Conservation (phyloP, 2,329 filamentous ascomycete genomes). For the Aureobasidium sp. region DNA sequence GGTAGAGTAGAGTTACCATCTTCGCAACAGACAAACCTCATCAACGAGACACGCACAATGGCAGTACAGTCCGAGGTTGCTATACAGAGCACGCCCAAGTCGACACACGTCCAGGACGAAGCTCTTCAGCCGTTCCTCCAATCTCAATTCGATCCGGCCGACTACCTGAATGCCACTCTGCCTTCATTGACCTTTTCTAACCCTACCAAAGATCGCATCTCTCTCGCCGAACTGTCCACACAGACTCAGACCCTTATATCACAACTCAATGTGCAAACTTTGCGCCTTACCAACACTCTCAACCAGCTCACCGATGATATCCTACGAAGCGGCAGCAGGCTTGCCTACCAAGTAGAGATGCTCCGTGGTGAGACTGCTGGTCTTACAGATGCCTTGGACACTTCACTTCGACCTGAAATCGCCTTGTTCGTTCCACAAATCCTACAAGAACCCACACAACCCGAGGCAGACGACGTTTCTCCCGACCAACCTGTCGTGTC, state of each 20-base stretch:
- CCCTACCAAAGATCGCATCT: constrained; percentile 30
- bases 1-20: background rate
- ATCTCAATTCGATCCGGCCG: constrained; percentile 70
- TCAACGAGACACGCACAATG: background rate
- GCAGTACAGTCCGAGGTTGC: constrained; percentile 10
- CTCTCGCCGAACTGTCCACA: constrained; percentile 67
- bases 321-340: constrained; percentile 71
- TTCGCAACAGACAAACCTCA: background rate
- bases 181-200: constrained; percentile 53
- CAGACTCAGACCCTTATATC: constrained; percentile 80
- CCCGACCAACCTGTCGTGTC: constrained; percentile 4
- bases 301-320: constrained; percentile 94
- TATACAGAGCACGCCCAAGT: constrained; percentile 27
- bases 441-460: background rate
- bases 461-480: constrained; percentile 11
- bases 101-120: constrained; percentile 60
- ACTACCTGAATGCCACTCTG: constrained; percentile 74
- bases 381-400: constrained; percentile 69
- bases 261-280: constrained; percentile 80
- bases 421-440: constrained; percentile 50
- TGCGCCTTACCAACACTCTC: constrained; percentile 68
- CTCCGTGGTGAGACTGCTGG: constrained; percentile 78
- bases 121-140: constrained; percentile 67
- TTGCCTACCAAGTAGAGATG: constrained; percentile 93
- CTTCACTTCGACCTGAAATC: constrained; percentile 64